Conservation (phyloP, 805 yeast species). For the Kazachstania viticola region DNA sequence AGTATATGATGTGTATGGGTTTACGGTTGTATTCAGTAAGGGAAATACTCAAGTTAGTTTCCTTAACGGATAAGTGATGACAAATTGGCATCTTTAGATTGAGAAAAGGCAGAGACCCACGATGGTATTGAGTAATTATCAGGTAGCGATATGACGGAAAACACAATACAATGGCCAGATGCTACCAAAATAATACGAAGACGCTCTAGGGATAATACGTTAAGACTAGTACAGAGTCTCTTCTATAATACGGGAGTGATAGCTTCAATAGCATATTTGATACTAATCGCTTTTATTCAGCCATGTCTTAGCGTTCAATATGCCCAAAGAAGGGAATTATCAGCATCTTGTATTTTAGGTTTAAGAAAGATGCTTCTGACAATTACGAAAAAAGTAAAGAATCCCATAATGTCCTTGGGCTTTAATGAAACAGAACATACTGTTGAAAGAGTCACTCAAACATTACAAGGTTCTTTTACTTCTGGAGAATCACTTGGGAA, state of each 20-base stretch:
- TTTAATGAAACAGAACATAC: conserved; percentile 29
- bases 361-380: conserved; percentile 21
- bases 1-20: no score
- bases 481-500: conserved; percentile 7
- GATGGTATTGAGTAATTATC: no score
- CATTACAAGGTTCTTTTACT: conserved; percentile 9
- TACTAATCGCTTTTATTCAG: conserved; percentile 21
- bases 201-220: conserved; percentile 11
- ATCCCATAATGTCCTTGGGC: conserved; percentile 32
- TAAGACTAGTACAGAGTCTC: conserved; percentile 13
- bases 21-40: no score
- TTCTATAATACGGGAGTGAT: conserved; percentile 23
- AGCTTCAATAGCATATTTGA: conserved; percentile 12
- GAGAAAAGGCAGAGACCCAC: no score
- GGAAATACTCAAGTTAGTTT: no score
- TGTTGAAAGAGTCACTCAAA: conserved; percentile 21
- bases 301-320: conserved; percentile 32
- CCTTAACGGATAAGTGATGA: no score
- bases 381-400: conserved; percentile 17
- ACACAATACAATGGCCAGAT: conserved; percentile 13
- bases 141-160: no score
- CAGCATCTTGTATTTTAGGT: conserved; percentile 19
- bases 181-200: conserved; percentile 10
- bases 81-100: no score
- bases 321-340: conserved; percentile 29